phyloP scores from a whole-genome alignment of 2,329 filamentous ascomycete species.

The Ophiostoma piceae region DNA sequence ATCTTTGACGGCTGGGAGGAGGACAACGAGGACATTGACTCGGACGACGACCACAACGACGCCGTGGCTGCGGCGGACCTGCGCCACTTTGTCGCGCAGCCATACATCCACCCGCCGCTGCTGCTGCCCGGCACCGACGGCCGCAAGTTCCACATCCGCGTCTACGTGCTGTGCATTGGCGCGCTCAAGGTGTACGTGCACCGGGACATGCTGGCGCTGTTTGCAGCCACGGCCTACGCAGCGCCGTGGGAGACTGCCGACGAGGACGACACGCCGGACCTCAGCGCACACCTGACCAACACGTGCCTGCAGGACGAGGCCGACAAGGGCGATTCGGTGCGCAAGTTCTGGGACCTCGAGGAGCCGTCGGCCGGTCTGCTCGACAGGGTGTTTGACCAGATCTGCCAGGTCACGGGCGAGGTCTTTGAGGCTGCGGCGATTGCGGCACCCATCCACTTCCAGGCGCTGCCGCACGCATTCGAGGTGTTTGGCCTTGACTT shows the following conservation, averaged over 20 bases:
- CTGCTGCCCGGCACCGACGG: conserved; percentile 58
- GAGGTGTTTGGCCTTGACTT: conserved; percentile 92
- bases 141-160: conserved; percentile 91
- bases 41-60: conserved; percentile 40
- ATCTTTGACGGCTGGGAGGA: conserved; percentile 93
- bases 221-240: conserved; percentile 69
- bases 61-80: conserved; percentile 81
- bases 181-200: conserved; percentile 80
- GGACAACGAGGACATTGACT: conserved; percentile 57
- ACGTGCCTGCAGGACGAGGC: conserved; percentile 75
- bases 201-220: conserved; percentile 85
- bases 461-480: conserved; percentile 80
- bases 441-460: conserved; percentile 85
- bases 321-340: conserved; percentile 57
- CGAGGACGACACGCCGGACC: conserved; percentile 42
- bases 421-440: conserved; percentile 81
- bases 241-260: conserved; percentile 48
- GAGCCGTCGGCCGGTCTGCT: conserved; percentile 36
- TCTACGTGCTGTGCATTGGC: conserved; percentile 79
- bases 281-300: conserved; percentile 83
- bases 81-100: conserved; percentile 91
- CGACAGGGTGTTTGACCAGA: conserved; percentile 63
- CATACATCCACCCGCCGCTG: conserved; percentile 86
- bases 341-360: conserved; percentile 62
- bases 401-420: conserved; percentile 67